Evolutionary conservation across 805 yeast species (phyloP), one percentile per base, ranked within the genome.

Genomic region (Candida insectorum): DNA sequence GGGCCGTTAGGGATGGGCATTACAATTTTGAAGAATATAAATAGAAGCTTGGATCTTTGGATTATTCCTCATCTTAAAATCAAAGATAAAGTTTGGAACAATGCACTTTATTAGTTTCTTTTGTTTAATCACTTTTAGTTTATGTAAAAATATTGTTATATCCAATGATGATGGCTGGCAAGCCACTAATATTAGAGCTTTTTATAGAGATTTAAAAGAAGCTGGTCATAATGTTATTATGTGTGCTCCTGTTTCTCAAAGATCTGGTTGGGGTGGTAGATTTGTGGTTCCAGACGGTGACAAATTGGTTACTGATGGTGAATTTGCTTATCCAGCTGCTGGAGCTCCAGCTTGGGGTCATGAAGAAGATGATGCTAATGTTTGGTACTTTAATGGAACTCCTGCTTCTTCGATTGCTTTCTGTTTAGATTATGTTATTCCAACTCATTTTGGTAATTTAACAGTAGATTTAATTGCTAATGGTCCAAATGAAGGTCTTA

Each of bases 81-180:
- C n/a, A n/a, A n/a, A n/a, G n/a, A n/a, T n/a, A n/a, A n/a, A n/a
- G n/a, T n/a, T n/a, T n/a, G 13, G 17, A 26, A 31, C 29, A 27
- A 48, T 48, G 52, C 40, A 73, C 31, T 87, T 87, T 60, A 63
- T 83, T 54, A 81, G 81, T 44, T 71, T 72, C 50, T 60, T 73
- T 6, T 58, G 81, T 4, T 62, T 62, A 8, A 33, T 37, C 16
- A 22, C 49, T 19, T 26, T 35, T 20, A 35, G 39, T n/a, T 20
- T 51, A 10, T 51, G 52, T 18, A 54, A 54, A 34, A 54, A 47
- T 32, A 54, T 54, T 33, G 38, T 54, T 29, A 37, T 54, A 39
- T 53, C 79, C 38, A 75, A 75, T 45, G 81, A 75, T 49, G 81
- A 75, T 41, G 68, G 74, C 14, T 75, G 74, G 73, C 73, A 71